Evolutionary conservation across 306 rosid species (phyloP).

Genomic region (Acacia acuminata): DNA sequence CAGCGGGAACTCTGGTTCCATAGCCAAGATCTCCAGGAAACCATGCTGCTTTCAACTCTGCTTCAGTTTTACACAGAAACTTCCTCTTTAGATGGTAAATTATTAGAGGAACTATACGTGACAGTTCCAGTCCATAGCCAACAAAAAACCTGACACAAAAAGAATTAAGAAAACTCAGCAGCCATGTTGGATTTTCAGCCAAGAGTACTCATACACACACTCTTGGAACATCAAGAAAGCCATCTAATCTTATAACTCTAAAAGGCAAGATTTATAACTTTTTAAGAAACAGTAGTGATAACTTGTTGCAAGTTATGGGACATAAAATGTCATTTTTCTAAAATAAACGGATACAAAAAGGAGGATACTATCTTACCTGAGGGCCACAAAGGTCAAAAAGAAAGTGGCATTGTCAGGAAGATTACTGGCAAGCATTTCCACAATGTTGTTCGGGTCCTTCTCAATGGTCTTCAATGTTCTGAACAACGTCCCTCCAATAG

Average conservation of each 20-base stretch:
- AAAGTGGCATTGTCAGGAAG: slow-evolving; percentile 85
- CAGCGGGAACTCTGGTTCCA: slow-evolving; percentile 82
- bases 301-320: neutral
- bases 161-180: neutral
- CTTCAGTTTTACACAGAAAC: slow-evolving; percentile 82
- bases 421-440: slow-evolving; percentile 51
- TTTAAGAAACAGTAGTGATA: neutral
- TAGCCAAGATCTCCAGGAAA: slow-evolving; percentile 81
- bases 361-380: slow-evolving; percentile 58
- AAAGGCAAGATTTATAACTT: neutral
- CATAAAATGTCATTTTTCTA: neutral
- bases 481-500: slow-evolving; percentile 80
- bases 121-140: slow-evolving; percentile 92
- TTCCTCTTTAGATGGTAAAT: slow-evolving; percentile 88
- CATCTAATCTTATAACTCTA: neutral
- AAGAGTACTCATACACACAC: neutral
- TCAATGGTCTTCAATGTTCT: slow-evolving; percentile 50
- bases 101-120: slow-evolving; percentile 82
- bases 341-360: neutral
- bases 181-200: neutral
- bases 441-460: slow-evolving; percentile 37
- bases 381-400: slow-evolving; percentile 89
- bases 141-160: slow-evolving; percentile 70
- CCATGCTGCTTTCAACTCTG: slow-evolving; percentile 88
- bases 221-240: neutral